Percentiles rank a stretch among this genome's conserved stretches.
These are phyloP conservation scores for Osmanthus fragrans DNA, from an alignment of 257 asterid species.

Conservation along the genomic window DNA sequence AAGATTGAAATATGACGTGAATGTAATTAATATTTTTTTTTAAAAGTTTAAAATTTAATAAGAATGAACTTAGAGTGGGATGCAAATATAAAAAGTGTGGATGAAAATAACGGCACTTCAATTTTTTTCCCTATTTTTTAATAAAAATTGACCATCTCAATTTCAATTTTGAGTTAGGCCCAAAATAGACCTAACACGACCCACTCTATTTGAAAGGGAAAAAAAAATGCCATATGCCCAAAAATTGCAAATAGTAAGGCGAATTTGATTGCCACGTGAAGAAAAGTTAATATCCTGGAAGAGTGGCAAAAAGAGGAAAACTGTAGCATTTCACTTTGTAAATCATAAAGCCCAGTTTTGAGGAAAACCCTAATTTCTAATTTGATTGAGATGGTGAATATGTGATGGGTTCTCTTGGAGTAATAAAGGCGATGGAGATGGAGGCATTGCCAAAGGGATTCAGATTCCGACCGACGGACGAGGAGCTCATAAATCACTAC, in stretches of 20 bases:
- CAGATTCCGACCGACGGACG: slow-evolving; percentile 76
- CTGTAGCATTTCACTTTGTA: neutral
- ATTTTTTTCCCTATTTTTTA: no score
- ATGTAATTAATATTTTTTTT: no score
- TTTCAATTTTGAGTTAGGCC: no score
- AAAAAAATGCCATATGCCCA: no score
- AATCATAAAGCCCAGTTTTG: neutral
- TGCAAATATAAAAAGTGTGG: no score
- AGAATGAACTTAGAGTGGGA: no score
- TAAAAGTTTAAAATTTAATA: no score
- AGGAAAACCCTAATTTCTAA: neutral
- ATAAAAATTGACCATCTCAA: no score
- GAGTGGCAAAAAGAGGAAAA: neutral
- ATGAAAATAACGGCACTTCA: no score
- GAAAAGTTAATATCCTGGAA: slow-evolving; percentile 25
- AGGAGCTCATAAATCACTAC: slow-evolving; percentile 70
- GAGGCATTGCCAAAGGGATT: slow-evolving; percentile 72
- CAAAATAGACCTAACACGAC: no score
- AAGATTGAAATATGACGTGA: no score
- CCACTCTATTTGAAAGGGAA: no score
- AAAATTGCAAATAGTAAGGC: neutral
- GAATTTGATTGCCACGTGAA: slow-evolving; percentile 31
- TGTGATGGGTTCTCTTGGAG: slow-evolving; percentile 16
- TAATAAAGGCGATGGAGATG: slow-evolving; percentile 30
- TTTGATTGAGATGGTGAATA: neutral